Conservation (phyloP, 1,139 yeast species). For the Hanseniaspora gamundiae region DNA sequence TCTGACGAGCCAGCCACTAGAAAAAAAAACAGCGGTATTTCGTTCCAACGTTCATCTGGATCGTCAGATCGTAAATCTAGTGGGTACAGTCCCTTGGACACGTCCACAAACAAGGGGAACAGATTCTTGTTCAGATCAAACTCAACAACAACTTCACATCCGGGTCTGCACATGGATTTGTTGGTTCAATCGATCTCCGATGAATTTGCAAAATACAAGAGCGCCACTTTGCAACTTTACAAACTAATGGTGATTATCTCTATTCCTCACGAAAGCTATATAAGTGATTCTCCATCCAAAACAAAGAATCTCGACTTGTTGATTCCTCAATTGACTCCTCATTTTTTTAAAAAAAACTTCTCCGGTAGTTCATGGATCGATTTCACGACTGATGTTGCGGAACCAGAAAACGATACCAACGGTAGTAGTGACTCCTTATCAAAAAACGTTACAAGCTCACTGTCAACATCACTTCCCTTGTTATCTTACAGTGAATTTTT, state of each 20-base stretch:
- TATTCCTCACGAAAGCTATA: background rate
- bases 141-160: background rate
- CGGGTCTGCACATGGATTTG: slow-evolving; percentile 5
- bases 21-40: no score
- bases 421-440: no score
- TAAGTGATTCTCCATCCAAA: background rate
- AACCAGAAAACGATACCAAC: no score
- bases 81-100: background rate
- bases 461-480: background rate
- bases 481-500: background rate
- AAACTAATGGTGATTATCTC: slow-evolving; percentile 2
- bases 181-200: slow-evolving; percentile 4
- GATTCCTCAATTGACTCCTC: slow-evolving; percentile 6
- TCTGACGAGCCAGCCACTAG: no score
- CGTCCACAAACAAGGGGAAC: no score
- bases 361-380: slow-evolving; percentile 2
- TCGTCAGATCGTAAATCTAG: no score
- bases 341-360: slow-evolving; percentile 5
- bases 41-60: no score
- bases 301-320: background rate
- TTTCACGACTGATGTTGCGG: background rate
- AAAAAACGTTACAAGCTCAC: background rate
- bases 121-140: background rate
- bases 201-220: slow-evolving; percentile 4
- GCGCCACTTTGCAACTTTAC: slow-evolving; percentile 3